A percentile compares a stretch with the other conserved stretches of the same genome.
Evolutionary conservation across 169 alveolate species (phyloP).

Genomic region (Besnoitia besnoiti): DNA sequence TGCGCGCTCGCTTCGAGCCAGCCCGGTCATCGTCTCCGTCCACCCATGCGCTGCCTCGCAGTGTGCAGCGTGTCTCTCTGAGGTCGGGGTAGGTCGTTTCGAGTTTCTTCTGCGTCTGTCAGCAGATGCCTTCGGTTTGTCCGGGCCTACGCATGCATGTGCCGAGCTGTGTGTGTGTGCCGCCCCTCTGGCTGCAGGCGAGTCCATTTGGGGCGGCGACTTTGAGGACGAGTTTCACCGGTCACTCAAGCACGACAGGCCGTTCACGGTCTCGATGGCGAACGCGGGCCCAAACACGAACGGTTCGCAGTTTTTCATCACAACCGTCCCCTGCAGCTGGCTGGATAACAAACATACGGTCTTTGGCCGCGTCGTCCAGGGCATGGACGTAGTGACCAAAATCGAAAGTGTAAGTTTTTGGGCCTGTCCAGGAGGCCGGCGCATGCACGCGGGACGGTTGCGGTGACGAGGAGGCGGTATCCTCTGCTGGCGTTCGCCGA

Average conservation of each 20-base stretch:
- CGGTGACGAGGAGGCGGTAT: too few species aligned
- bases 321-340: conserved; percentile 96
- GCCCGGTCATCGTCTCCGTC: too few species aligned
- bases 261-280: conserved; percentile 98
- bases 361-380: conserved; percentile 96
- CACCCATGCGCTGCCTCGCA: too few species aligned
- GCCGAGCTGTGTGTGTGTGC: not conserved
- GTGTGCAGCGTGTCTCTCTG: too few species aligned
- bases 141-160: not conserved
- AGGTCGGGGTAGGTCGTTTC: too few species aligned
- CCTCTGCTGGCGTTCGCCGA: too few species aligned
- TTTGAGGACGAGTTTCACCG: conserved; percentile 97
- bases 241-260: conserved; percentile 93
- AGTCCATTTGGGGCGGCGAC: conserved; percentile 92
- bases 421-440: too few species aligned
- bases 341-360: conserved; percentile 97
- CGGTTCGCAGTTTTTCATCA: conserved; percentile 97
- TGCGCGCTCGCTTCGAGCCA: too few species aligned
- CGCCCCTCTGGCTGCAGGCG: conserved; percentile 65
- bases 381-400: conserved; percentile 91
- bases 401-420: conserved; percentile 91
- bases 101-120: not conserved
- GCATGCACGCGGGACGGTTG: too few species aligned
- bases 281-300: conserved; percentile 98
- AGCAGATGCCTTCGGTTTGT: not conserved